Percentiles rank a stretch among this genome's conserved stretches.
phyloP scores from a whole-genome alignment of 129 eudicot genomes.

The Ambrosia trifida region DNA sequence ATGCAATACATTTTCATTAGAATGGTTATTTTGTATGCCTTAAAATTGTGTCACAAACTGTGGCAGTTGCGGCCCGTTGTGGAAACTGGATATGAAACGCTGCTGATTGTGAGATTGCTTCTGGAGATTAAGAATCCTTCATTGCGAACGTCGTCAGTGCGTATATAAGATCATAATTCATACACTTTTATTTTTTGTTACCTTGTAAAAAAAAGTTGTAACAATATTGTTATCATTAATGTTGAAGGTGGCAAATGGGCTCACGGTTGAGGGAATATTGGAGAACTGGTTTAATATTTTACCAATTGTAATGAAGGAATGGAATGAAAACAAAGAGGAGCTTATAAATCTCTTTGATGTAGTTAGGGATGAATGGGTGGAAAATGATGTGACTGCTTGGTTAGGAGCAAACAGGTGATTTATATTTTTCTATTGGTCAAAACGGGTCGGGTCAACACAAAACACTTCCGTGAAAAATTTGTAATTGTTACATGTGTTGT shows the following conservation, averaged over 20 bases:
- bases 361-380: conserved; percentile 95
- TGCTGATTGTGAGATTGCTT: conserved; percentile 85
- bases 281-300: conserved; percentile 72
- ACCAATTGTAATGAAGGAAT: conserved; percentile 76
- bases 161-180: conserved; percentile 28
- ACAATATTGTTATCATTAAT: conserved; percentile 32
- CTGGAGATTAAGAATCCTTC: conserved; percentile 74
- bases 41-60: background rate
- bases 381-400: conserved; percentile 81
- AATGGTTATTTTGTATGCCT: background rate
- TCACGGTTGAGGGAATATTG: conserved; percentile 69
- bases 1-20: background rate
- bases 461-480: background rate
- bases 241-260: conserved; percentile 82
- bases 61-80: conserved; percentile 94
- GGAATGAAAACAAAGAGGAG: conserved; percentile 75
- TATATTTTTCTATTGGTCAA: background rate
- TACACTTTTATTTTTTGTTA: conserved; percentile 9
- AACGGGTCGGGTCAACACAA: background rate
- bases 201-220: conserved; percentile 1
- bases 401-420: conserved; percentile 92
- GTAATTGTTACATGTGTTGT: background rate
- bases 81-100: conserved; percentile 97
- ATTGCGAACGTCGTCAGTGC: conserved; percentile 73
- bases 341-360: conserved; percentile 83